phyloP scores from a whole-genome alignment of 1,284 basidiomycete genomes.

The Moesziomyces parantarcticus region DNA sequence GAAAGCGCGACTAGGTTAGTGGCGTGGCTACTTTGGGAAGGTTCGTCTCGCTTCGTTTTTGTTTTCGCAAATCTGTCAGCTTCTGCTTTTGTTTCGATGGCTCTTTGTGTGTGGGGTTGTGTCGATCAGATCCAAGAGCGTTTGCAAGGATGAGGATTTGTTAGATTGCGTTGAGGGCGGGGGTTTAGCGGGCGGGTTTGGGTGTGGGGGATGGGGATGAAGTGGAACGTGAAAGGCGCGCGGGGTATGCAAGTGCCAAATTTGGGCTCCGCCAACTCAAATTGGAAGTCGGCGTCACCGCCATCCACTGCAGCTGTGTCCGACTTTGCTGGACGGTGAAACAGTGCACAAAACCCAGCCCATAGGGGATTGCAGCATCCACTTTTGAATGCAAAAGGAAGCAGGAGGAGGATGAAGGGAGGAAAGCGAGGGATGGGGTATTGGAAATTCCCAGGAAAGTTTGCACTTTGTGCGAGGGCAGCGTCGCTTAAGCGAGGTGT shows the following conservation, averaged over 20 bases:
- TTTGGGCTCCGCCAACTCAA: neutral
- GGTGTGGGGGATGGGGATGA: neutral
- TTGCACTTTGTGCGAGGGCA: neutral
- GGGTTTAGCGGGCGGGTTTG: neutral
- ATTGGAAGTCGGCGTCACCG: no score
- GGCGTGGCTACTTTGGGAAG: neutral
- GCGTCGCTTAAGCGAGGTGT: neutral
- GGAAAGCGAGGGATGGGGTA: no score
- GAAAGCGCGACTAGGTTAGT: constrained; percentile 34
- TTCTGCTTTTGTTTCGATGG: no score
- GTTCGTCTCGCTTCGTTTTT: constrained; percentile 2
- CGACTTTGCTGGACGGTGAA: no score
- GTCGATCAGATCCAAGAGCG: no score
- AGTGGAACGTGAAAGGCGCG: neutral
- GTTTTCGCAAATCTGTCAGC: neutral
- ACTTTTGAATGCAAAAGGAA: neutral
- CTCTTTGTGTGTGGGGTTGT: no score
- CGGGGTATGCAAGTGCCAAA: neutral
- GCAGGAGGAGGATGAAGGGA: neutral
- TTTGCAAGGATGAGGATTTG: neutral
- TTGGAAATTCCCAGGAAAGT: neutral
- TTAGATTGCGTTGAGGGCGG: neutral
- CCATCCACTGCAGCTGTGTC: no score
- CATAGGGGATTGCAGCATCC: no score
- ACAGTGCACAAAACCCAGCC: no score